A percentile compares a stretch with the other conserved stretches of the same genome.
Evolutionary conservation across 306 rosid species (phyloP).

Genomic region (Vigna unguiculata): DNA sequence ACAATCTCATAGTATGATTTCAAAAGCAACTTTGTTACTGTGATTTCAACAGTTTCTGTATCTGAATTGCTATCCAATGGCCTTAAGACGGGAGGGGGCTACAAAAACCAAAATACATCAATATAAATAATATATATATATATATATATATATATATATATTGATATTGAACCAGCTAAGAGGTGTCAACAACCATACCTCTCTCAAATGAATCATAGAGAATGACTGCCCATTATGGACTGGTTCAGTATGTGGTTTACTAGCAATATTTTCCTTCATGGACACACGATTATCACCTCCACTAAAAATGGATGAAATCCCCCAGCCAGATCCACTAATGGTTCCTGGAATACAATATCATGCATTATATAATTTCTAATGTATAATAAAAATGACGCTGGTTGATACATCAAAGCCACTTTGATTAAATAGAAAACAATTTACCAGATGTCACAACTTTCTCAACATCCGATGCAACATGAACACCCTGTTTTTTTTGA

Average conservation of each 20-base stretch:
- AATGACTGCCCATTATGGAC: conserved; percentile 57
- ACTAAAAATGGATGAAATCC: conserved; percentile 85
- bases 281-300: conserved; percentile 66
- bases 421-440: too few relatives aligned
- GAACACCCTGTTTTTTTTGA: conserved; percentile 57
- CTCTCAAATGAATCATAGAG: conserved; percentile 82
- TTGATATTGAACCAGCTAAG: conserved; percentile 23
- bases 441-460: conserved; percentile 72
- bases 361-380: conserved; percentile 22
- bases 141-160: too few relatives aligned
- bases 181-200: conserved; percentile 53
- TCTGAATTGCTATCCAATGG: conserved; percentile 80
- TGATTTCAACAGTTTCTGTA: conserved; percentile 73
- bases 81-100: conserved; percentile 92
- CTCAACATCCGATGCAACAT: conserved; percentile 66
- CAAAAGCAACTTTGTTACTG: conserved; percentile 79
- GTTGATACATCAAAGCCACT: conserved; percentile 19
- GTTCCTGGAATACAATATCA: conserved; percentile 56
- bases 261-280: conserved; percentile 58
- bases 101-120: conserved; percentile 41
- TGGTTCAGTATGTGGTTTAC: conserved; percentile 65
- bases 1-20: conserved; percentile 91
- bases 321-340: conserved; percentile 74
- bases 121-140: background rate
- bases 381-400: conserved; percentile 4